A percentile compares a stretch with the other conserved stretches of the same genome.
Conservation (phyloP, 441 rosid genomes). For the Croton setiger region DNA sequence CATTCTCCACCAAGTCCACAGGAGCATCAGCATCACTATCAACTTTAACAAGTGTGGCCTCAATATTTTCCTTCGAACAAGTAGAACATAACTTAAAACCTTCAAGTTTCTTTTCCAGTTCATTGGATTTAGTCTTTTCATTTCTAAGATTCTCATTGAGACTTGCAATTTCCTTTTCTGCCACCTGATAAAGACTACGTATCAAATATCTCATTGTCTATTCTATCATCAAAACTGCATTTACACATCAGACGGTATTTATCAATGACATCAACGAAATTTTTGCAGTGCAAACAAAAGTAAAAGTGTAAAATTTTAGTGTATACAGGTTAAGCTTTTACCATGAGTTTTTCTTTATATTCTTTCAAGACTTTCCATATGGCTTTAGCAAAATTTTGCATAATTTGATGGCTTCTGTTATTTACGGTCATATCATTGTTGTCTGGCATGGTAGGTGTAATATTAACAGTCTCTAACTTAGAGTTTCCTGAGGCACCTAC, state of each 20-base stretch:
- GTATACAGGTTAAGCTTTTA: slow-evolving; percentile 20
- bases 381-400: slow-evolving; percentile 69
- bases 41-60: slow-evolving; percentile 23
- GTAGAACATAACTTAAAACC: slow-evolving; percentile 45
- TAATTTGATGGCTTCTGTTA: slow-evolving; percentile 50
- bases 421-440: slow-evolving; percentile 26
- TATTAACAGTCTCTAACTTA: slow-evolving; percentile 23
- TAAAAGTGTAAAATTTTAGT: background rate
- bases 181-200: slow-evolving; percentile 43
- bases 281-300: background rate
- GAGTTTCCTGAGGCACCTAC: slow-evolving; percentile 30
- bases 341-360: slow-evolving; percentile 67
- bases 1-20: slow-evolving; percentile 22
- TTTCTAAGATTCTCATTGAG: slow-evolving; percentile 46
- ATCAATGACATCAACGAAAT: background rate
- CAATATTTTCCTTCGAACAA: slow-evolving; percentile 33
- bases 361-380: slow-evolving; percentile 78
- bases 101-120: slow-evolving; percentile 52
- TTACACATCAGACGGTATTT: background rate
- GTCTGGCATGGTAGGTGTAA: slow-evolving; percentile 22
- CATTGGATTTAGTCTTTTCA: slow-evolving; percentile 45
- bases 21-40: slow-evolving; percentile 27
- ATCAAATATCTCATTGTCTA: background rate
- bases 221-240: slow-evolving; percentile 16
- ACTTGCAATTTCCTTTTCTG: slow-evolving; percentile 53